Evolutionary conservation across 164 flowering plant genomes (phyloP), one percentile per base, ranked within the genome.

Genomic region (Vitis riparia): DNA sequence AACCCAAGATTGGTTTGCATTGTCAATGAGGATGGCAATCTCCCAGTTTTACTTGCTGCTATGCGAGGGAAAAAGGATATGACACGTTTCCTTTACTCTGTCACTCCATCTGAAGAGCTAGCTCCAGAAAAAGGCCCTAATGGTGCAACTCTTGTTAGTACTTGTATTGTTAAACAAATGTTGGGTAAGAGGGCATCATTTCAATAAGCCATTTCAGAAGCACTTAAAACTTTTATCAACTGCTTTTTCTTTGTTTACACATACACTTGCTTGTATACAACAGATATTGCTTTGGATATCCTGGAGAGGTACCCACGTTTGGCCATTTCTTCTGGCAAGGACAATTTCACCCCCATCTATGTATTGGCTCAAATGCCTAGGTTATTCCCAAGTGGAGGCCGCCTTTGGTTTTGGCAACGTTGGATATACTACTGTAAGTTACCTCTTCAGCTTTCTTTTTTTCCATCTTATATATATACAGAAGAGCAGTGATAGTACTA

Each of bases 311-410:
- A 19, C 19, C 70, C 17, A 9, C 10, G 17, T 12, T 19, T 67
- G 32, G 61, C 37, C 2, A 19, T 11, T 17, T 7, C 70, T 3
- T 32, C 2, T 2, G 51, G 37, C 65, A 62, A 15, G 9, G 12
- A 19, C 47, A 9, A 9, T 4, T 8, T 5, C 8, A 3, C 1
- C 10, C 57, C 73, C 16, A 51, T 59, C 0, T 15, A 57, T 37
- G 51, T 55, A 48, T 13, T 8, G 53, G 68, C 75, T 67, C 63
- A 59, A 37, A 71, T 56, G 16, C 75, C 78, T 44, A 69, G 55
- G 29, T 70, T 73, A 19, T 77, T 77, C 17, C 71, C 53, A 0
- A 73, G 76, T 61, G 73, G 74, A 29, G 44, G 19, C 37, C 53
- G 30, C 13, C 76, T 73, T 62, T 15, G 19, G 10, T 19, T 58